Evolutionary conservation across 1,139 yeast genomes (phyloP), one percentile per base, ranked within the genome.

Genomic region (Geotrichum fermentans): DNA sequence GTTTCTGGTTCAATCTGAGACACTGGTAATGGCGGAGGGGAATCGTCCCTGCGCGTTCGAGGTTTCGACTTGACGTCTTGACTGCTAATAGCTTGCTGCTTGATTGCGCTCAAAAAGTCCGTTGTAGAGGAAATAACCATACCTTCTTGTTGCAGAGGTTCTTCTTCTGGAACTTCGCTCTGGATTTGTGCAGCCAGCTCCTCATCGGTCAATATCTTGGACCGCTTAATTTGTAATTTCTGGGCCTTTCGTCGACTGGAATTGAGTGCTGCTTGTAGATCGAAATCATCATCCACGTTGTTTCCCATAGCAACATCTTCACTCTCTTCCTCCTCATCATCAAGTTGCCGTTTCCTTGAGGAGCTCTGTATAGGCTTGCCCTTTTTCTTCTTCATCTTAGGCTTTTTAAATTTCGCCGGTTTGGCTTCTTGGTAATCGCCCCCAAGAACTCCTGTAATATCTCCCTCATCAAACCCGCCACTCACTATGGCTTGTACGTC

Each of bases 61-160:
- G 47, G 47, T 17, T 47, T 52, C 5, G 32, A 43, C 30, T 52
- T 52, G 11, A 42, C 49, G 14, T 45, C 52, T 4, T 54, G 47
- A 2, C 45, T 57, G 52, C 32, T 53, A 59, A 3, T 50, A 29
- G 59, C 62, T 34, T 60, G 52, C 32, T 47, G 53, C 49, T 47
- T 60, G 4, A 78, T 55, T 1, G 70, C 65, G 17, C 67, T 71
- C 52, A 85, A 68, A 61, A 85, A 83, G 32, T 79, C 83, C 2
- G 71, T 62, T 3, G 79, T 80, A 49, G 80, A 85, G 61, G 82
- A 82, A 41, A 80, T 69, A 0, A 77, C 70, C 1, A 72, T 74
- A 49, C 56, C 35, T 56, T 57, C 34, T 20, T 26, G 40, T 38
- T 16, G 38, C 20, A 2, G 37, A 20, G 41, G 35, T n/a, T 39